Base-by-base conservation (phyloP, 345 rosid genomes). In the Melaleuca alternifolia region DNA sequence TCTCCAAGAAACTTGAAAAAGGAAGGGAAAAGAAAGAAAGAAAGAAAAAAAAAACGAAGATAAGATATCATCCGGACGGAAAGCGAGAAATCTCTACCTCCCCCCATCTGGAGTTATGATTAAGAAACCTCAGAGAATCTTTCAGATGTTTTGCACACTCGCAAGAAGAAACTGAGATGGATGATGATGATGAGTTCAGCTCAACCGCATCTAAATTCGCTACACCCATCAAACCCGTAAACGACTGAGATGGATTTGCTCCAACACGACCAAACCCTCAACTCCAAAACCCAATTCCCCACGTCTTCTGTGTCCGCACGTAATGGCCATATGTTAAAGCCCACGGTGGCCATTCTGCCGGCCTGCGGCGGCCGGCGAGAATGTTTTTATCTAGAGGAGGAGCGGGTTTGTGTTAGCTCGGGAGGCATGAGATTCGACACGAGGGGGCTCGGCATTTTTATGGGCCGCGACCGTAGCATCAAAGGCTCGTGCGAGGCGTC, bases 161-260 rank as follows among this genome's bases (percentile, higher is more conserved):
- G 48, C 48, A 62, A 62, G 30, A 62, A n/a, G 14, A 61, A 16
- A 61, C 24, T n/a, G n/a, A n/a, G n/a, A n/a, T n/a, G n/a, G 41
- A 41, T 41, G 41, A 41, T 41, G 41, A 41, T 41, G 41, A 41
- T 41, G 41, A 83, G 94, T 88, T 93, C 94, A 86, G 96, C 87
- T 94, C 89, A 94, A 91, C 96, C 84, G 88, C 92, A 91, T 52
- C 76, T 6, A 51, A 86, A 90, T 93, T 92, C 85, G 92, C 93
- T 93, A n/a, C 92, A 92, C 91, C 95, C 86, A 90, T 92, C 90
- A n/a, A 83, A 90, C 86, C 91, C 13, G 48, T 21, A 71, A 20
- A 71, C 48, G 81, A 71, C 81, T n/a, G n/a, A n/a, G n/a, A n/a
- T n/a, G n/a, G n/a, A n/a, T 33, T 71, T 37, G 24, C 79, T 71